phyloP scores from a whole-genome alignment of 208 protist species.

The Wallacemonas sp. region DNA sequence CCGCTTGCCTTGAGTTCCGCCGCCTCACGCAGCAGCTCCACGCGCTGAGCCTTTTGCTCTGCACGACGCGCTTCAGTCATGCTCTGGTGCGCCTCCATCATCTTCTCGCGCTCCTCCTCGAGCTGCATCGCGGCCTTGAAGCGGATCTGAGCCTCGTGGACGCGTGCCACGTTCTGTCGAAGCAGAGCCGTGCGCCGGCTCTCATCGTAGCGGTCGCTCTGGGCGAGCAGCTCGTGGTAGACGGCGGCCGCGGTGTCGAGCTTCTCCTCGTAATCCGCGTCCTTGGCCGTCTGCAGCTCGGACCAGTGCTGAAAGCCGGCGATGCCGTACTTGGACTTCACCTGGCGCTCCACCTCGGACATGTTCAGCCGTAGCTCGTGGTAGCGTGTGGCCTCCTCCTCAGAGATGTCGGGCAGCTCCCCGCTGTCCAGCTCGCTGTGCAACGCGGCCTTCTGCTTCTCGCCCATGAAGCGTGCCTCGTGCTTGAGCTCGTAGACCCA shows the following conservation, averaged over 20 bases:
- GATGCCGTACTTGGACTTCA: conserved; percentile 72
- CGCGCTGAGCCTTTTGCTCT: conserved; percentile 47
- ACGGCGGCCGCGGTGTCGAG: conserved; percentile 72
- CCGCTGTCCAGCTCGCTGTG: conserved; percentile 46
- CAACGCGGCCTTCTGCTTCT: conserved; percentile 44
- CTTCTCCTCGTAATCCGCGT: conserved; percentile 76
- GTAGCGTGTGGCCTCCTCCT: conserved; percentile 84
- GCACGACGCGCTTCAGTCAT: conserved; percentile 63
- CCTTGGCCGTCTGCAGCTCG: conserved; percentile 84
- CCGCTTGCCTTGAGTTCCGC: conserved; percentile 59
- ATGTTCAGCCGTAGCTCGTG: conserved; percentile 67
- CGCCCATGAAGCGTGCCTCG: conserved; percentile 62
- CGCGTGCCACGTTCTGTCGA: conserved; percentile 66
- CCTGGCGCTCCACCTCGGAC: conserved; percentile 70
- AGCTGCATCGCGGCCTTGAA: conserved; percentile 87
- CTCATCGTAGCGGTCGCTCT: conserved; percentile 71
- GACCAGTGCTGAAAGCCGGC: conserved; percentile 87
- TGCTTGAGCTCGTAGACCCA: conserved; percentile 85
- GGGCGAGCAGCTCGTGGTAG: conserved; percentile 76
- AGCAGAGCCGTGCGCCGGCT: conserved; percentile 65
- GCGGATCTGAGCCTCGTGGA: conserved; percentile 82
- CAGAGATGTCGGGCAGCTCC: conserved; percentile 72
- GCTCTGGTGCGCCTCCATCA: conserved; percentile 70
- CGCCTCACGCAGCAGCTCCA: conserved; percentile 56
- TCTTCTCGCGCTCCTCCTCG: conserved; percentile 72